Base-by-base conservation (phyloP, 306 rosid genomes). In the Elaeagnus macrophylla region DNA sequence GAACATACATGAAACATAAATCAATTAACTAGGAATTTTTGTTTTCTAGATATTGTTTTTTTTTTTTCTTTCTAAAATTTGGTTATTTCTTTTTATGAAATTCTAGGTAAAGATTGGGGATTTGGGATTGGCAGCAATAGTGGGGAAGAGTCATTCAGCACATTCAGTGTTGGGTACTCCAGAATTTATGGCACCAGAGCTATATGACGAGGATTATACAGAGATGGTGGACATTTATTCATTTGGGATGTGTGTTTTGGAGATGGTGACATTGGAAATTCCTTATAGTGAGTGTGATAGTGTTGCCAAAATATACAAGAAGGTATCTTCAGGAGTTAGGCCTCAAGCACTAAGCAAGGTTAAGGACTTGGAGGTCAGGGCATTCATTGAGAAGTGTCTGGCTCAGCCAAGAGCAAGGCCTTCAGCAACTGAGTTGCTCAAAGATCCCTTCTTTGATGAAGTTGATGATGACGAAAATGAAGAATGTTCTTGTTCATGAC, bases 211-310 rank as follows among this genome's bases (percentile, higher is more conserved):
- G 56, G 67, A 80, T 54, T 91, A 91, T 72, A 86, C 96, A 0
- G 96, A 91, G 59, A 38, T 82, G 72, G 97, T 91, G 67, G 97
- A 91, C 64, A 91, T 91, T 42, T 90, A 86, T 66, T 86, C 97
- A 12, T 91, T 83, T 56, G 97, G 95, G 1, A 80, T 91, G 94
- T 91, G 94, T 47, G 77, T 91, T 18, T 61, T 86, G 11, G 97
- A 91, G 61, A 81, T 91, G 86, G 89, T 86, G 25, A 86, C 97
- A 9, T 18, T 82, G 54, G 97, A 91, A 65, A 76, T 90, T 54
- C 95, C 97, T 13, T 90, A 90, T 13, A 77, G 84, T 13, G 97
- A 86, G 37, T 90, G 97, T 57, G 88, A 86, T 75, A 90, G 66
- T 57, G 80, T 90, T 66, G 97, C 86, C 0, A 80, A 79, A 60